Percentiles rank a stretch among this genome's conserved stretches.
phyloP scores from a whole-genome alignment of 352 stramenopile genomes.

The Phytopythium ostracodes region DNA sequence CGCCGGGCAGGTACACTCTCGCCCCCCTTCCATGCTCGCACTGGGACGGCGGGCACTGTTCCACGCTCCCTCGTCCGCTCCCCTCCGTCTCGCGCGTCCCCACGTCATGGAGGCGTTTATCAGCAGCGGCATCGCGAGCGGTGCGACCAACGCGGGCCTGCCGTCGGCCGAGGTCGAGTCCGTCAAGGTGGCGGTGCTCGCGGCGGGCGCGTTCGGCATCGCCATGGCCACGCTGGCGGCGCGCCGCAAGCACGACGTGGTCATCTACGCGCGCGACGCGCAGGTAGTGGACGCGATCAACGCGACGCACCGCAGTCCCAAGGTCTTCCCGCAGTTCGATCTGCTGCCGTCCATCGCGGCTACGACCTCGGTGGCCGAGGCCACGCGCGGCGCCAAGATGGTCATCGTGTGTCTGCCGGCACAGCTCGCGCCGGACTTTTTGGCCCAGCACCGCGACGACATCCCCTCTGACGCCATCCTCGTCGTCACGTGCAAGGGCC shows the following conservation, averaged over 20 bases:
- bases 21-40: background rate
- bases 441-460: conserved; percentile 78
- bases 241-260: conserved; percentile 87
- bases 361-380: conserved; percentile 86
- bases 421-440: conserved; percentile 92
- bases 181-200: conserved; percentile 87
- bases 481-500: conserved; percentile 93
- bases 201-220: conserved; percentile 94
- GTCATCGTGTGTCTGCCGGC: conserved; percentile 96
- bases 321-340: conserved; percentile 88
- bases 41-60: background rate
- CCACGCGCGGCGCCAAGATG: conserved; percentile 84
- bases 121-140: conserved; percentile 22
- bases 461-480: conserved; percentile 91
- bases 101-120: conserved; percentile 39
- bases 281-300: conserved; percentile 85
- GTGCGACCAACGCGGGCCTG: conserved; percentile 60
- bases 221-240: conserved; percentile 92
- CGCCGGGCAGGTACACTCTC: background rate
- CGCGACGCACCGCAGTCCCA: conserved; percentile 84
- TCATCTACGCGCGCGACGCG: conserved; percentile 89
- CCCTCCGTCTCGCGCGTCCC: background rate
- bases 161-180: conserved; percentile 69
- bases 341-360: conserved; percentile 83
- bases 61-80: background rate